Evolutionary conservation across 441 rosid species (phyloP).

Genomic region (Mallotus japonicus): DNA sequence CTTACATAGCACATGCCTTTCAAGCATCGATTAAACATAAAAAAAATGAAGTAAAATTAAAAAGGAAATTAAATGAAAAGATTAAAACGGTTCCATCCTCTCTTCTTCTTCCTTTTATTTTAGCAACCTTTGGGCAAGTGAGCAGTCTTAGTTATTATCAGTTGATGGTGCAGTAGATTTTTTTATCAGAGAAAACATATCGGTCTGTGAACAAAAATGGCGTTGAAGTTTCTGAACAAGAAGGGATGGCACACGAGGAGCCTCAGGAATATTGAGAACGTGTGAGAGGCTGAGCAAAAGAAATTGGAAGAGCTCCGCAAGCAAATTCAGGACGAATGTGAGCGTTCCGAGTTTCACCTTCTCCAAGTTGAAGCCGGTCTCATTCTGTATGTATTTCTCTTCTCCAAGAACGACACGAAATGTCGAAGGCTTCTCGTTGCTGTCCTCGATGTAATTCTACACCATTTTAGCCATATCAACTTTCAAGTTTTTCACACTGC

Average conservation of each 20-base stretch:
- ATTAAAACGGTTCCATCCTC: no score
- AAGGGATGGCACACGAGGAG: constrained; percentile 99
- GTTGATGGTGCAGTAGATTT: no score
- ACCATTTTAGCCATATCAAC: constrained; percentile 69
- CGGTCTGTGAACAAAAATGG: constrained; percentile 38
- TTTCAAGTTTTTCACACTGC: constrained; percentile 43
- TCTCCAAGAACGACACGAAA: constrained; percentile 35
- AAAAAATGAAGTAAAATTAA: no score
- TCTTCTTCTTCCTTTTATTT: no score
- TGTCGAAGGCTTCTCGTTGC: constrained; percentile 76
- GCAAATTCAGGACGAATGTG: constrained; percentile 84
- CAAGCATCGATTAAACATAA: no score
- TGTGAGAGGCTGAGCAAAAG: constrained; percentile 95
- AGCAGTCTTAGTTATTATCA: no score
- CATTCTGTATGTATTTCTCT: constrained; percentile 53
- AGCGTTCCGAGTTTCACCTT: constrained; percentile 76
- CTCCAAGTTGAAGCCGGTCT: constrained; percentile 95
- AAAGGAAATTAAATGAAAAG: no score
- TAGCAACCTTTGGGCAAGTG: no score
- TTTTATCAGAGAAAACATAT: not conserved
- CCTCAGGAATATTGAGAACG: constrained; percentile 87
- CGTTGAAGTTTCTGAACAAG: constrained; percentile 92
- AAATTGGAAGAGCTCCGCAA: constrained; percentile 88
- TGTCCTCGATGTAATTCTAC: constrained; percentile 78
- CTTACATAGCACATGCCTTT: no score